Percentiles rank a stretch among this genome's conserved stretches.
Conservation (phyloP, 306 rosid species). For the Cucurbita argyrosperma region DNA sequence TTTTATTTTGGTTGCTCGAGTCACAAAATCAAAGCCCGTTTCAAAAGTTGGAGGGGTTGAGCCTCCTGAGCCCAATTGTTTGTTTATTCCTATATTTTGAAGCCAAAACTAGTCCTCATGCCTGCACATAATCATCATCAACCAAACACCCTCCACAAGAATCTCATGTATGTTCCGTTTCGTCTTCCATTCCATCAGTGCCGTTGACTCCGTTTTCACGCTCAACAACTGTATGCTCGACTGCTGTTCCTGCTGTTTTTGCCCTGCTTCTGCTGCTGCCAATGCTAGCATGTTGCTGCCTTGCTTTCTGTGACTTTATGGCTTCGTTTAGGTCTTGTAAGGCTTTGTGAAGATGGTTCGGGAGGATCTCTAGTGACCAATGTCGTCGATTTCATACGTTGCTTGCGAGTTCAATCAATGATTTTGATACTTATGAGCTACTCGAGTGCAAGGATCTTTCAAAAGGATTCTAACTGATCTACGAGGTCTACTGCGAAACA, state of each 20-base stretch:
- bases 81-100: too few species aligned
- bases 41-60: too few species aligned
- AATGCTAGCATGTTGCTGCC: constrained; percentile 47
- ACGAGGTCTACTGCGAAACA: constrained; percentile 38
- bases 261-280: constrained; percentile 48
- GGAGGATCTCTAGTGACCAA: constrained; percentile 82
- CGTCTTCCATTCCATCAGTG: constrained; percentile 58
- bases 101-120: too few species aligned
- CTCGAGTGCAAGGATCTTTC: constrained; percentile 72
- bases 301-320: constrained; percentile 57
- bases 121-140: too few species aligned
- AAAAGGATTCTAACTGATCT: constrained; percentile 54
- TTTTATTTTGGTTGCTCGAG: too few species aligned
- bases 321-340: constrained; percentile 72
- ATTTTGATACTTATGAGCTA: constrained; percentile 67
- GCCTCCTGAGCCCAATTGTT: too few species aligned
- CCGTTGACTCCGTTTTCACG: constrained; percentile 73
- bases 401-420: constrained; percentile 53
- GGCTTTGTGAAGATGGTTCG: constrained; percentile 89
- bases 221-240: constrained; percentile 42
- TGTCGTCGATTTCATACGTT: constrained; percentile 68
- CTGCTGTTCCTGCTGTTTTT: constrained; percentile 17
- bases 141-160: not conserved
- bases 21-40: too few species aligned
- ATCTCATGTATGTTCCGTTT: constrained; percentile 15